Evolutionary conservation across 2,329 filamentous ascomycete species (phyloP), one percentile per base, ranked within the genome.

Genomic region (Arthrobotrys sphaeroides): DNA sequence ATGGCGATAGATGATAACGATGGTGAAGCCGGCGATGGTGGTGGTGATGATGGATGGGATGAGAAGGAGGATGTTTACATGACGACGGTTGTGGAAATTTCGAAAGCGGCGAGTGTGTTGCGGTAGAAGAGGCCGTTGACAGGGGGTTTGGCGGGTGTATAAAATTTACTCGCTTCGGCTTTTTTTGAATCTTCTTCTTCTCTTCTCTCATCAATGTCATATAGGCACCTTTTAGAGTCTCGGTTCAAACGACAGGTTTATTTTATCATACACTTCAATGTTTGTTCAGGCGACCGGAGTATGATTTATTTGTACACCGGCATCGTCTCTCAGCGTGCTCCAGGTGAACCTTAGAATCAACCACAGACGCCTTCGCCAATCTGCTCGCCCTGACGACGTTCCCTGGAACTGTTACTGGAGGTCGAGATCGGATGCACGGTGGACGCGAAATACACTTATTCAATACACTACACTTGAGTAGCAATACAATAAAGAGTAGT

Each of bases 191-290:
- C 78, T 79, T 81, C 82, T 83, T 83, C 40, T 82, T 85, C 38
- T 67, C 83, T 82, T 83, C 83, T 82, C 81, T 81, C 83, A 84
- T 78, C 79, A 82, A 87, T 86, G 85, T 87, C 85, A 82, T 82
- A 86, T 89, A 90, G 93, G 90, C 91, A 90, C 89, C 91, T 92
- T 91, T 94, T 98, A 98, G 95, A 99, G 95, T 99, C 95, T 96
- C 94, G 94, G 91, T 91, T 89, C 89, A 91, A 89, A 91, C 89
- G 83, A 82, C 77, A 73, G 45, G 60, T 73, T 61, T 73, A 65
- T 73, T 60, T 53, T 13, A 33, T 43, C 61, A 65, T 77, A 81
- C 78, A 79, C 82, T 82, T 82, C 92, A 92, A 88, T 98, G 88
- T 91, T 93, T 93, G 89, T 91, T 92, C 91, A 96, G 92, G 88